phyloP scores from a whole-genome alignment of 495 filamentous ascomycete genomes.

The Poronia punctata region DNA sequence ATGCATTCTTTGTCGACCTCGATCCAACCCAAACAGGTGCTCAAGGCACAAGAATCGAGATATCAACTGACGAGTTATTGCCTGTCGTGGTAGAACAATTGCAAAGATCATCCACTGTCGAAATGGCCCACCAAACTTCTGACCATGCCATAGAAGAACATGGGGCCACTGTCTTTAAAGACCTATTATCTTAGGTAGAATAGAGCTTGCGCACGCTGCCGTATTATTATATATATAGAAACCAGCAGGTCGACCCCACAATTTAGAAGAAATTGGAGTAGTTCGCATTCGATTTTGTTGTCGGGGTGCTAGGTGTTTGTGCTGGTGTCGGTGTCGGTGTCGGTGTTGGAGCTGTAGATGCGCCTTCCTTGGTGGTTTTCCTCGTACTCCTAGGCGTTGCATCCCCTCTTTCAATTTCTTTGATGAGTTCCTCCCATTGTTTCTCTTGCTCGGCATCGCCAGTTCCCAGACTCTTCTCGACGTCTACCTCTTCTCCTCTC shows the following conservation, averaged over 20 bases:
- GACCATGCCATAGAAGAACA: constrained; percentile 11
- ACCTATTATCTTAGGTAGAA: constrained; percentile 42
- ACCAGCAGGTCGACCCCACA: background rate
- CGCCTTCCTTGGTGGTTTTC: constrained; percentile 18
- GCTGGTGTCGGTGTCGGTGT: constrained; percentile 4
- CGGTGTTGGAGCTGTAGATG: constrained; percentile 6
- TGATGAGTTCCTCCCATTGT: constrained; percentile 88
- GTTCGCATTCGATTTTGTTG: constrained; percentile 17
- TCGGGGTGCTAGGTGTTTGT: constrained; percentile 7
- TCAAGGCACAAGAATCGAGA: constrained; percentile 45
- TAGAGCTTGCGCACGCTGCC: background rate
- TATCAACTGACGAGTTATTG: constrained; percentile 47
- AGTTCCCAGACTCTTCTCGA: constrained; percentile 74
- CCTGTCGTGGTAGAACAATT: constrained; percentile 45
- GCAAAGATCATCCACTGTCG: constrained; percentile 10
- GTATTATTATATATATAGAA: constrained; percentile 18
- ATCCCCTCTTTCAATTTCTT: constrained; percentile 76
- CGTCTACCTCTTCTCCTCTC: constrained; percentile 83
- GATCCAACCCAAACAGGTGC: constrained; percentile 39
- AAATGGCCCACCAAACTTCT: constrained; percentile 5
- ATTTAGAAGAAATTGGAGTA: constrained; percentile 36
- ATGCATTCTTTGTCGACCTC: constrained; percentile 53
- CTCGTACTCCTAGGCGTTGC: constrained; percentile 48
- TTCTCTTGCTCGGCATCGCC: constrained; percentile 67
- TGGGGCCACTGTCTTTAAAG: constrained; percentile 38